Base-by-base conservation (phyloP, 1,139 yeast species). In the Nakaseomyces delphensis region DNA sequence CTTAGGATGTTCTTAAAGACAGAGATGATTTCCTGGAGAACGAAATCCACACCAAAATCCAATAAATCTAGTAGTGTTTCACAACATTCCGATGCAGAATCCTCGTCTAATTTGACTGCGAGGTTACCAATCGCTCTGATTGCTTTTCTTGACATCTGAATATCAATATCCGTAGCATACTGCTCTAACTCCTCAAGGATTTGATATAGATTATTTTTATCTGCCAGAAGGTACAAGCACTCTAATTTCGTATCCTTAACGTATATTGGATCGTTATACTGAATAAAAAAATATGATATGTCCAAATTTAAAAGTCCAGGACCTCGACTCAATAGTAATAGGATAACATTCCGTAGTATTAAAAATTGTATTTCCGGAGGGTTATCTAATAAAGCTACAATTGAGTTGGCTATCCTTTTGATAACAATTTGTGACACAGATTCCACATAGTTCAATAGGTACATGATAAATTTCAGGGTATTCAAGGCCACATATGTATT, bases 171-270 rank as follows among this genome's bases (percentile, higher is more conserved):
- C 0, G 89, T 76, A 3, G 95, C 93, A 59, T 87, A 86, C 54
- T 84, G 95, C 50, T 80, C 83, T 37, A 89, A 64, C 57, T 89
- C 97, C 20, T 77, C 67, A 38, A 87, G 64, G 1, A 89, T 91
- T 20, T 71, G 66, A 10, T 66, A 68, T 38, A 83, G 71, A 50
- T 83, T 86, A 2, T 60, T 51, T 44, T 77, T 80, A 51, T 76
- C 74, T 1, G 96, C 95, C 39, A 89, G 65, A 28, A 86, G 66
- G 55, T 83, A 86, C 23, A 89, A 77, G 44, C 91, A 83, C 57
- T 89, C 97, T 38, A 91, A 68, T 56, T 91, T 89, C 8, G 96
- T 84, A 53, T 87, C 93, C 60, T 87, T 86, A 56, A 91, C 81
- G 59, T 83, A 91, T 18, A 84, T 78, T 0, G 94, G 93, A 59